Evolutionary conservation across 2,329 filamentous ascomycete species (phyloP), one percentile per base, ranked within the genome.

Genomic region (Chaetomium sp.): DNA sequence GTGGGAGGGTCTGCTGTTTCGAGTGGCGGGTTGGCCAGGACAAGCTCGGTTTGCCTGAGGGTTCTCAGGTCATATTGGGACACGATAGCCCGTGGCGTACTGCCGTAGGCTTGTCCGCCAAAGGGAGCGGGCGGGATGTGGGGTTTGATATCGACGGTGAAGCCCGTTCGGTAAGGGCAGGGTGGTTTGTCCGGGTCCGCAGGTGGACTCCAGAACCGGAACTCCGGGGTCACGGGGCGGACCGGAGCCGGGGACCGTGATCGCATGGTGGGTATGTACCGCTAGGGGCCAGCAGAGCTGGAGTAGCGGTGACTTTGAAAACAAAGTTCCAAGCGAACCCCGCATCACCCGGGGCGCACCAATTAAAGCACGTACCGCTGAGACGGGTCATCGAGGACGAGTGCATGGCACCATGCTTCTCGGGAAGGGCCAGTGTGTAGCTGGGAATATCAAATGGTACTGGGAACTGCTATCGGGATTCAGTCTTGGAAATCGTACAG

Each of bases 111-210:
- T 27, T 27, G 19, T 27, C 19, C 49, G 27, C 49, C 54, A 49
- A 56, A 56, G 38, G 54, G 54, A n/a, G 37, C 36, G 10, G 54
- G 54, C 14, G 54, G 49, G 14, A 12, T 44, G 45, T 56, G 54
- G n/a, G 10, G 44, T 40, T 52, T 44, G 49, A 56, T 56, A 41
- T 52, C 49, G 36, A 56, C 49, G 42, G 43, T 10, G 43, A 56
- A 56, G 11, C 40, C 40, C 11, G 11, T n/a, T 34, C 12, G 54
- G 44, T 52, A 56, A 6, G 54, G 54, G 10, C 49, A 52, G 38
- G 32, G 38, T 9, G 54, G 54, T 33, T 56, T 56, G 10, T 52
- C 49, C 19, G 49, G 49, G 27, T 56, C 49, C 42, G 43, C 37
- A 11, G 54, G 54, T 14, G 54, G 54, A 35, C 36, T 32, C 46